phyloP scores from a whole-genome alignment of 345 rosid species.

The Eucalyptus sp. region DNA sequence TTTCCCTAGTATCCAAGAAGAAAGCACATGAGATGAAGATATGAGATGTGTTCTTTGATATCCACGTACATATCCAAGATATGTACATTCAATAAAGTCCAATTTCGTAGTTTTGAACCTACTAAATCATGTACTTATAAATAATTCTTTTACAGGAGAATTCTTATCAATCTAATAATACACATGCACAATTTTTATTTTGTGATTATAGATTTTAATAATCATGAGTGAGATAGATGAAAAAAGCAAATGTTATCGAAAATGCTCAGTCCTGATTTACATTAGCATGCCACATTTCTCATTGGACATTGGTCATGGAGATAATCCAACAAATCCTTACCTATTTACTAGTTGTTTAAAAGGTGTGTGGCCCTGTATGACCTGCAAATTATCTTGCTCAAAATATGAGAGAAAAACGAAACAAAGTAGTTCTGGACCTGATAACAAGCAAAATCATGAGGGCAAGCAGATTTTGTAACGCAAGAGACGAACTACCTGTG shows the following conservation, averaged over 20 bases:
- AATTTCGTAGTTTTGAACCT: neutral
- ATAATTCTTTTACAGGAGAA: neutral
- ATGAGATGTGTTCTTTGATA: neutral
- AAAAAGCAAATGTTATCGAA: neutral
- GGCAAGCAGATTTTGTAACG: neutral
- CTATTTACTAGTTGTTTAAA: conserved; percentile 50
- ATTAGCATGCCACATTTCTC: neutral
- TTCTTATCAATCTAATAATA: neutral
- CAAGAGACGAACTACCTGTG: conserved; percentile 31
- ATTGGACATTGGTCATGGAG: neutral
- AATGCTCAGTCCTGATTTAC: neutral
- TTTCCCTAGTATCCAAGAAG: neutral
- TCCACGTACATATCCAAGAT: neutral
- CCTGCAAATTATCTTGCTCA: conserved; percentile 21
- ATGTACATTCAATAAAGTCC: neutral
- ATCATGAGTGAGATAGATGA: neutral
- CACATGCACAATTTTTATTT: neutral
- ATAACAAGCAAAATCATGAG: neutral
- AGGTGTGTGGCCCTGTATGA: conserved; percentile 81
- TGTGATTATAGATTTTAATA: neutral
- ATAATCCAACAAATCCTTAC: conserved; percentile 7
- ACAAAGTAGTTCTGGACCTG: neutral
- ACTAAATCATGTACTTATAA: neutral
- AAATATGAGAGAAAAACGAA: neutral
- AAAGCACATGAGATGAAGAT: neutral